Evolutionary conservation across 108 stramenopile species (phyloP), one percentile per base, ranked within the genome.

Genomic region (Nitzschia palea): DNA sequence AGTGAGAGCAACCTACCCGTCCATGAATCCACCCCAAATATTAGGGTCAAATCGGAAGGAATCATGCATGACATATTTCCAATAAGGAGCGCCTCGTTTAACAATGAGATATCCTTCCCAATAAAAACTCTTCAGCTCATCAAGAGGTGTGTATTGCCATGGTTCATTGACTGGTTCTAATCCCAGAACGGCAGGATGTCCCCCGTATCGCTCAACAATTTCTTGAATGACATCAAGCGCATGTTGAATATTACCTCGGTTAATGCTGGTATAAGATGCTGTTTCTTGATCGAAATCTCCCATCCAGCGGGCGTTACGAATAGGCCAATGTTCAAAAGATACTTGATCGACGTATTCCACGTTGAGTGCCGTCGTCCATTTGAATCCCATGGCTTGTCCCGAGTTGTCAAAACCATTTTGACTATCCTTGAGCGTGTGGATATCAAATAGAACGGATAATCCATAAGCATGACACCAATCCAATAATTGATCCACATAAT

Each of bases 1-100:
- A 65, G 14, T 26, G 26, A 17, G 9, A 17, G 44, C 27, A 12
- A 78, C 80, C 65, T 72, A 86, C 71, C 87, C 88, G 29, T 55
- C 74, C 92, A 96, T 94, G 66, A 96, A 95, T 27, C 91, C 94
- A 67, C 94, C 93, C 96, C 96, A 97, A 29, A 92, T 71, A 40
- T 76, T 73, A 8, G 87, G 67, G 76, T 88, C 89, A 64, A 97
- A 90, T 14, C 92, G 80, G 71, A 97, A 97, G 5, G 88, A 88
- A 79, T 97, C 96, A 76, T 97, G 96, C 87, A 97, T 94, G 28
- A 97, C 79, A 57, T 92, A 94, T 52, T 94, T 94, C 96, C 96
- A 97, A 33, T 91, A 89, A 0, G 95, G 95, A 18, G 95, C 96
- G 32, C 71, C 65, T 48, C 73, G 69, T 64, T 94, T 90, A 31